Base-by-base conservation (phyloP, 2,329 filamentous ascomycete genomes). In the Incumbomyces delicatus region DNA sequence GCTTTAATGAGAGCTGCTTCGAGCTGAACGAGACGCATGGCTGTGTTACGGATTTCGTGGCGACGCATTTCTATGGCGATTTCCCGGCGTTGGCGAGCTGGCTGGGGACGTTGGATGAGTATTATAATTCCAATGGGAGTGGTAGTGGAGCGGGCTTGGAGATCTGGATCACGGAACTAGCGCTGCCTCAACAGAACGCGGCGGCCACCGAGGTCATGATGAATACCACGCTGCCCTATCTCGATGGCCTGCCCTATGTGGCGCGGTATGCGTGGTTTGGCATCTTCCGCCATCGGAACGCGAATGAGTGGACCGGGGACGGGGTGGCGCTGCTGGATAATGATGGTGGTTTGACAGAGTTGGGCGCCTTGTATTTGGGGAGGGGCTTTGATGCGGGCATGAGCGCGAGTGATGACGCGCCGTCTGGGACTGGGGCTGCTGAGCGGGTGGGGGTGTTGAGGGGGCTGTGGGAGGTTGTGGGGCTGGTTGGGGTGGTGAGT, bases 131-230 rank as follows among this genome's bases (percentile, higher is more conserved):
- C 30, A 71, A 75, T 2, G 5, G 8, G 5, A 27, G 22, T 27
- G 8, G 8, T 27, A 4, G 22, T 8, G 22, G 8, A 5, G 8
- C 22, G 22, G 22, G 22, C 22, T 13, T 45, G 18, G 33, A 17
- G 14, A 77, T 89, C 50, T 90, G 85, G 86, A 70, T 90, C 10
- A 90, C 86, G 20, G 86, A 92, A 64, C 88, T 83, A 61, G 85
- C 81, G 32, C 73, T 74, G 44, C 62, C 68, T 46, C 63, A 81
- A 51, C 70, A 76, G 56, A 67, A 73, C 20, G 70, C 87, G 13
- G 49, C 61, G 1, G 64, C 71, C 0, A 81, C 80, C 0, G 76
- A 87, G 59, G 54, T 60, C 0, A 87, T 85, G 60, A 88, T 78
- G 67, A 87, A 87, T 57, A 70, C 70, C 57, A 80, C 76, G 2